A percentile compares a stretch with the other conserved stretches of the same genome.
Conservation (phyloP, 495 filamentous ascomycete genomes). For the Gamarada debralockiae region DNA sequence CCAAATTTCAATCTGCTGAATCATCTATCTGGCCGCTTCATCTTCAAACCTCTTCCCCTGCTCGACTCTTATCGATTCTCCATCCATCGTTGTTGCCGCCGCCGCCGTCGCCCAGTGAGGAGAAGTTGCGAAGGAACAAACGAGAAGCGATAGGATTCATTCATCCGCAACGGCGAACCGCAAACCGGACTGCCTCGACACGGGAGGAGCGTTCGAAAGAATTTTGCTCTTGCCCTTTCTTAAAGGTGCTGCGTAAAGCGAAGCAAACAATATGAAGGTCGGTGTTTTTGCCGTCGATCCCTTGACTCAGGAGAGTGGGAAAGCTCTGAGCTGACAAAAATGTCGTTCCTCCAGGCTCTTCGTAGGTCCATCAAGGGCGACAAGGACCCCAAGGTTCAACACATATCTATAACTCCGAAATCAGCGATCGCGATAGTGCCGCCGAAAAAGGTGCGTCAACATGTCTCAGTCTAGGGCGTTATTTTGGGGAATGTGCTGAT, state of each 20-base stretch:
- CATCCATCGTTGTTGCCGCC: not conserved
- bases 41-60: not conserved
- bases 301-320: not conserved
- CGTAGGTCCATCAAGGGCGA: conserved; percentile 85
- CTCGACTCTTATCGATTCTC: not conserved
- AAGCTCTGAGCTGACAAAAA: conserved; percentile 9
- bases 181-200: too few relatives aligned
- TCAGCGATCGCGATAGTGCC: conserved; percentile 92
- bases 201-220: not conserved
- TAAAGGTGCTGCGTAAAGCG: conserved; percentile 11
- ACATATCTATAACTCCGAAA: conserved; percentile 88
- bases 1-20: too few relatives aligned
- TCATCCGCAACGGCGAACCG: not conserved
- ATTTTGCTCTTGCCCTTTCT: not conserved
- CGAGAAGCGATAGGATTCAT: not conserved
- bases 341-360: conserved; percentile 56
- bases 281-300: not conserved
- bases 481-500: conserved; percentile 22
- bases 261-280: conserved; percentile 23
- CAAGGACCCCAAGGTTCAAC: conserved; percentile 68
- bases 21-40: not conserved
- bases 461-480: conserved; percentile 9
- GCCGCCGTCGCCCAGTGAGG: not conserved
- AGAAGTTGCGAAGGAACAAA: not conserved
- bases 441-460: conserved; percentile 80